phyloP scores from a whole-genome alignment of 1,139 yeast species.

The Yamadazyma taylorii region DNA sequence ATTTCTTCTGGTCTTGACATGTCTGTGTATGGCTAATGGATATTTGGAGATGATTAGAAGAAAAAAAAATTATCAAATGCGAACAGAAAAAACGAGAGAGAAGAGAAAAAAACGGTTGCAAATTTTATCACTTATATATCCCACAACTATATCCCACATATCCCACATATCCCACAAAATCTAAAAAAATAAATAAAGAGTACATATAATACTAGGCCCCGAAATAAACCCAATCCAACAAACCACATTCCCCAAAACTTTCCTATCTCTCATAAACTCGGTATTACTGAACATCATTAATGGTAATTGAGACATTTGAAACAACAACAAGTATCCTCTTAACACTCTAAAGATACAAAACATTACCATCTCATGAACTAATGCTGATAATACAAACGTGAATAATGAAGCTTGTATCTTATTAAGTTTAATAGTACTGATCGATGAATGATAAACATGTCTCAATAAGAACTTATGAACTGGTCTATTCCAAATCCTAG shows the following conservation, averaged over 20 bases:
- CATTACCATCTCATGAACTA: conserved; percentile 93
- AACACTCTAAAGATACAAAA: conserved; percentile 76
- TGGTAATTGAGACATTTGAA: conserved; percentile 86
- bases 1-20: conserved; percentile 98
- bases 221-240: conserved; percentile 92
- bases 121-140: background rate
- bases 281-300: conserved; percentile 55
- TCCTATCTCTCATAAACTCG: conserved; percentile 50
- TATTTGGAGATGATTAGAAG: background rate
- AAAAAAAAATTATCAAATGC: background rate
- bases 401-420: conserved; percentile 69
- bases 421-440: conserved; percentile 69
- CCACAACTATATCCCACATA: too few relatives aligned
- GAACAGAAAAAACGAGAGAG: conserved; percentile 2
- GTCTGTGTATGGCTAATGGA: background rate
- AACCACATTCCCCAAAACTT: conserved; percentile 71
- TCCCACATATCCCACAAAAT: background rate
- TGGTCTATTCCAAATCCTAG: conserved; percentile 93
- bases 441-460: conserved; percentile 92
- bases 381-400: conserved; percentile 79
- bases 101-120: conserved; percentile 1
- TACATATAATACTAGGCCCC: conserved; percentile 89
- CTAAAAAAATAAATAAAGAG: conserved; percentile 75
- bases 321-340: conserved; percentile 73
- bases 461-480: conserved; percentile 89